A percentile compares a stretch with the other conserved stretches of the same genome.
Evolutionary conservation across 371 early-diverging fungal species (phyloP).

Genomic region (Mucor circinelloides): DNA sequence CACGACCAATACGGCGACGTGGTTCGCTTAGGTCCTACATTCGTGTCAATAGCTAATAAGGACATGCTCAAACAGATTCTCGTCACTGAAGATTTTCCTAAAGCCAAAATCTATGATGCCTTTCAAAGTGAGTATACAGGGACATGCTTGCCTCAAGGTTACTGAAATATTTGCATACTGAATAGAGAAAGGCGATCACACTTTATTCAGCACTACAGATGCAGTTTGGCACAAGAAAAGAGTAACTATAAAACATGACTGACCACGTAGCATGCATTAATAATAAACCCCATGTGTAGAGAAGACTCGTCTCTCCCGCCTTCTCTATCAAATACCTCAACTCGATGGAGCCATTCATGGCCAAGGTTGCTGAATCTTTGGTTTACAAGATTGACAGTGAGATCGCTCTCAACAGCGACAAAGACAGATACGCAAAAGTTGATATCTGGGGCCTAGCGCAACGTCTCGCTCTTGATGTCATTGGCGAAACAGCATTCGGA

Average conservation of each 20-base stretch:
- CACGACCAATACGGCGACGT: constrained; percentile 25
- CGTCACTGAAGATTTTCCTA: constrained; percentile 20
- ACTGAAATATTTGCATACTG: background rate
- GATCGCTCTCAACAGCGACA: constrained; percentile 3
- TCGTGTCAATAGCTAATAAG: constrained; percentile 13
- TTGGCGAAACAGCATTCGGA: constrained; percentile 57
- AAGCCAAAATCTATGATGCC: constrained; percentile 14
- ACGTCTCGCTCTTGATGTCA: constrained; percentile 47
- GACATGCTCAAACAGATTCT: constrained; percentile 20
- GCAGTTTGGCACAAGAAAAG: constrained; percentile 36
- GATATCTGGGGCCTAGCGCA: constrained; percentile 43
- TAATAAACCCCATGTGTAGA: constrained; percentile 12
- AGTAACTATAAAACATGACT: constrained; percentile 13
- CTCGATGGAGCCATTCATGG: constrained; percentile 44
- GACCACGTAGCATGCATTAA: background rate
- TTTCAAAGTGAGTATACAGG: constrained; percentile 16
- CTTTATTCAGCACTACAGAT: constrained; percentile 34
- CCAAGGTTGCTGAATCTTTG: constrained; percentile 14
- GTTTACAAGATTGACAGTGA: constrained; percentile 22
- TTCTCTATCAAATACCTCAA: constrained; percentile 45
- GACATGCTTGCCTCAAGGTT: background rate
- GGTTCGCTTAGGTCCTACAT: constrained; percentile 19
- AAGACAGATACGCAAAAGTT: constrained; percentile 9
- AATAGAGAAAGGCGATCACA: constrained; percentile 12
- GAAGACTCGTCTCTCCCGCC: constrained; percentile 49